These are phyloP conservation scores for Scutellaria galericulata DNA, from an alignment of 257 asterid genomes.

Conservation along the genomic window DNA sequence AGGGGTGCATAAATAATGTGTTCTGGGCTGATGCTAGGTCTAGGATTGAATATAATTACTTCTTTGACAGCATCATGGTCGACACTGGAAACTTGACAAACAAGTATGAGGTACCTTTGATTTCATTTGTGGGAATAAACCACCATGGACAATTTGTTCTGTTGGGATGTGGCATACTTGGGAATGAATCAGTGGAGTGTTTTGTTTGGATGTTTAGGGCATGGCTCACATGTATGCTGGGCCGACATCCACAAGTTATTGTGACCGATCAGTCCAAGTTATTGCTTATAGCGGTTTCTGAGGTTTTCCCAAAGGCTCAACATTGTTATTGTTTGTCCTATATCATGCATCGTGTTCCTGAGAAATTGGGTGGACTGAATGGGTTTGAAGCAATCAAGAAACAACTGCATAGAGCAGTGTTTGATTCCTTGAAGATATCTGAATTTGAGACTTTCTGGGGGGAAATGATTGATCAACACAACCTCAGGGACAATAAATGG, in stretches of 20 bases:
- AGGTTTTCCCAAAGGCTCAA: slow-evolving; percentile 56
- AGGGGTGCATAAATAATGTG: slow-evolving; percentile 54
- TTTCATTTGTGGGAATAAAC: slow-evolving; percentile 64
- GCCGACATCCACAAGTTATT: slow-evolving; percentile 53
- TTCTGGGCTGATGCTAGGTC: slow-evolving; percentile 75
- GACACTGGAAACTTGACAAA: slow-evolving; percentile 63
- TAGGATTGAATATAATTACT: slow-evolving; percentile 53
- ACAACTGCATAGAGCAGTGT: slow-evolving; percentile 54
- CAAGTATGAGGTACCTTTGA: slow-evolving; percentile 60
- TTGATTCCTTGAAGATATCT: slow-evolving; percentile 57
- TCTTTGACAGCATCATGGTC: slow-evolving; percentile 52
- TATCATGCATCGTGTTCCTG: slow-evolving; percentile 62
- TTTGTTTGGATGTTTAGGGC: slow-evolving; percentile 61
- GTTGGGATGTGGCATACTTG: slow-evolving; percentile 71
- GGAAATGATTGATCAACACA: slow-evolving; percentile 52
- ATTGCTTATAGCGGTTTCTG: slow-evolving; percentile 52
- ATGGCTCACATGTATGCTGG: slow-evolving; percentile 61
- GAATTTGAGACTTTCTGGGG: slow-evolving; percentile 61
- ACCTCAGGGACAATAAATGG: slow-evolving; percentile 59
- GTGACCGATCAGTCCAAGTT: slow-evolving; percentile 56
- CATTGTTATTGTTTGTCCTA: slow-evolving; percentile 55
- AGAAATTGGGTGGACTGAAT: slow-evolving; percentile 64
- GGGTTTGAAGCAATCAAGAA: slow-evolving; percentile 58
- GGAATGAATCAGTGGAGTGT: slow-evolving; percentile 57
- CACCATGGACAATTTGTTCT: slow-evolving; percentile 63